Base-by-base conservation (phyloP, 331 rosid species). In the Malus hybrid region DNA sequence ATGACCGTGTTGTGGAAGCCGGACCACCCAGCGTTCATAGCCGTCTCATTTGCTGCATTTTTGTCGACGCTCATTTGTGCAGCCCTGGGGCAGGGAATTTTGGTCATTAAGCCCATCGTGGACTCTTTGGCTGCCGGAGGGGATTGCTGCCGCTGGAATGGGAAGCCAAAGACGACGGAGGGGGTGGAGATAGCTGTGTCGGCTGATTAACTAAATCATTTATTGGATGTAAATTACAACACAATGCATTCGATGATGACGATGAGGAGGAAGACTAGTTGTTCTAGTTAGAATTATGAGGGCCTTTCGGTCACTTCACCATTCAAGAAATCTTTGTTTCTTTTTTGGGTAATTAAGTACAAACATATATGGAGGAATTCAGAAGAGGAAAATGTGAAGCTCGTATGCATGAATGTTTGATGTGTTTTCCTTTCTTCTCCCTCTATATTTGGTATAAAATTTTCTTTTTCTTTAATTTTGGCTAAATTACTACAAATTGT, bases 101-200 rank as follows among this genome's bases (percentile, higher is more conserved):
- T 94, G 87, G 96, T 94, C 22, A 90, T 92, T 65, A 90, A 79
- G 52, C 97, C 97, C 0, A 87, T 92, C 1, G 71, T 88, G 1
- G 96, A 94, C 13, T 84, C 97, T 0, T 80, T 94, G 84, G 89
- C 87, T 0, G 96, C 94, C 14, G 91, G 91, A 14, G 88, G 79
- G 1, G 69, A 42, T 0, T 39, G 29, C 20, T 29, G 81, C 36
- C 34, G 27, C 68, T 80, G 84, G 83, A 31, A 61, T 14, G 59
- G 63, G 1, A 46, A 66, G 10, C 22, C 11, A 36, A 65, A 8
- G 27, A 34, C 10, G 28, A 13, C 5, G 10, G 78, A 13, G 67
- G 80, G 18, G 16, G 4, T 14, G 44, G 24, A 31, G 69, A 8
- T 31, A 65, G 18, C 10, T 31, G 22, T 31, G n/a, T 27, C 27